A percentile compares a stretch with the other conserved stretches of the same genome.
Evolutionary conservation across 441 rosid species (phyloP).

Genomic region (Gossypium lobatum): DNA sequence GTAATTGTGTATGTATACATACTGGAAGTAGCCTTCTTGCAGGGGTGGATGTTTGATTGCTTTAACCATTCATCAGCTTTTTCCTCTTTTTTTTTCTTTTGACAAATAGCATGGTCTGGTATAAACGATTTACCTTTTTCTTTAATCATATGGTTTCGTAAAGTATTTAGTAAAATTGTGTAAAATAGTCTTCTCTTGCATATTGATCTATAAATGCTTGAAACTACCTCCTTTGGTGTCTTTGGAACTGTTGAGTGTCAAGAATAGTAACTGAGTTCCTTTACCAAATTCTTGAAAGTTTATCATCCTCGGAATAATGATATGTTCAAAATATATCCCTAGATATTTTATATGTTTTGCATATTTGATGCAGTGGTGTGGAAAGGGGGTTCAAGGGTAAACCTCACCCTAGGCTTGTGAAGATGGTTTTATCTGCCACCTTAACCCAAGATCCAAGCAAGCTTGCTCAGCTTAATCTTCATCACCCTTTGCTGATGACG

Average conservation of each 20-base stretch:
- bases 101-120: background rate
- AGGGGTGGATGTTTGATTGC: background rate
- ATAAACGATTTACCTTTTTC: background rate
- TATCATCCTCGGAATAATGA: background rate
- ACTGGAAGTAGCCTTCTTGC: background rate
- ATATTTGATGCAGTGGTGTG: conserved; percentile 53
- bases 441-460: conserved; percentile 96
- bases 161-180: background rate
- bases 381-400: conserved; percentile 84
- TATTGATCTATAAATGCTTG: background rate
- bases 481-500: conserved; percentile 86
- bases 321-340: background rate
- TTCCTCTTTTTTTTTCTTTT: background rate
- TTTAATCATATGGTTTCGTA: background rate
- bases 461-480: conserved; percentile 85
- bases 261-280: background rate
- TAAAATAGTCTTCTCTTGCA: background rate
- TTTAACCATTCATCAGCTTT: background rate
- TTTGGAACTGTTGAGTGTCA: background rate
- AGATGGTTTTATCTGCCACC: conserved; percentile 91
- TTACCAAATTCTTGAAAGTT: conserved; percentile 10
- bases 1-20: background rate
- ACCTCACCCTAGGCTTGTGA: conserved; percentile 68
- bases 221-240: background rate
- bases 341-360: background rate